Evolutionary conservation across 441 rosid genomes (phyloP).

Genomic region (Dalechampia spathulata): DNA sequence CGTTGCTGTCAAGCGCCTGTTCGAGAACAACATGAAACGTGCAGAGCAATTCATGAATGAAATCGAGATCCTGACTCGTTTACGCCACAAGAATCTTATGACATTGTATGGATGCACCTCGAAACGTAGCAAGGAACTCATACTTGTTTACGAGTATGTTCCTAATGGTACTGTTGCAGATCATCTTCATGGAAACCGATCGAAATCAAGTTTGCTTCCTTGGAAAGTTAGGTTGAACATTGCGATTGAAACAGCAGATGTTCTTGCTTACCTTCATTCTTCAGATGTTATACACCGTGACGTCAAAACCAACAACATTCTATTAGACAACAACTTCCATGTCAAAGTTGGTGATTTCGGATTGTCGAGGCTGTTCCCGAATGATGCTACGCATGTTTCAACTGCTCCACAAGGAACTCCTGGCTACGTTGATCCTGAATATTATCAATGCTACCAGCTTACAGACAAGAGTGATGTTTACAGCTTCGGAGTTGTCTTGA

Average conservation of each 20-base stretch:
- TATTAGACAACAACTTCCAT: no score
- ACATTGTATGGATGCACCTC: slow-evolving; percentile 53
- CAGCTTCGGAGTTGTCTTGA: no score
- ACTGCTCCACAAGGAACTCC: no score
- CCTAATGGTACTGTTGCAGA: slow-evolving; percentile 66
- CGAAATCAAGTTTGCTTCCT: slow-evolving; percentile 25
- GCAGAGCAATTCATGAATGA: slow-evolving; percentile 58
- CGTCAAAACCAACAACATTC: no score
- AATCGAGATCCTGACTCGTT: slow-evolving; percentile 37
- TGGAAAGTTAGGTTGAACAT: slow-evolving; percentile 52
- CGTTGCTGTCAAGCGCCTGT: slow-evolving; percentile 58
- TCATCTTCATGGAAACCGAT: slow-evolving; percentile 21
- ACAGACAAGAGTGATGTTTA: no score
- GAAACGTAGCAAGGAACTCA: slow-evolving; percentile 41
- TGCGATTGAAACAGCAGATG: slow-evolving; percentile 52
- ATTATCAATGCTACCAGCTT: no score
- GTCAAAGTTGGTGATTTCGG: no score
- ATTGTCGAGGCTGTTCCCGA: no score
- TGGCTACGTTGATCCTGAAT: no score
- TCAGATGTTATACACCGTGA: slow-evolving; percentile 55
- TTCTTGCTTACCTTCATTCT: slow-evolving; percentile 41
- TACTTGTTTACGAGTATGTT: no score
- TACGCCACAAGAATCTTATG: slow-evolving; percentile 47
- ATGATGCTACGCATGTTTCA: no score
- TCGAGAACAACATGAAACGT: slow-evolving; percentile 41